Evolutionary conservation across 2,329 filamentous ascomycete genomes (phyloP).

Genomic region (Xylariales sp.): DNA sequence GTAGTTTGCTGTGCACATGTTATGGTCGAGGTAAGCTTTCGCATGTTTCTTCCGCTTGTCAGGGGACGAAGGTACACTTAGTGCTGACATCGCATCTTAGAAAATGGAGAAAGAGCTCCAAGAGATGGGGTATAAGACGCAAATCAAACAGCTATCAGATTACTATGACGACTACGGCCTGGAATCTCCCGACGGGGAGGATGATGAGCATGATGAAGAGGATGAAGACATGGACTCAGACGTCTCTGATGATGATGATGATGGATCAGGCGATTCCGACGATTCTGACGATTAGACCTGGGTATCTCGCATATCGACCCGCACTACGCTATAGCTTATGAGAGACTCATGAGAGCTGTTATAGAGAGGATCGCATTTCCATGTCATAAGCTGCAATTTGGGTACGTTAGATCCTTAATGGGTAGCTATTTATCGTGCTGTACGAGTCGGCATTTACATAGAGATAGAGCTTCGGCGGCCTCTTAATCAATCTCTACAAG

Average conservation of each 20-base stretch:
- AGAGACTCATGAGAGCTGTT: not conserved
- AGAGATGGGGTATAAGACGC: conserved; percentile 80
- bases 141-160: conserved; percentile 77
- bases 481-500: conserved; percentile 1
- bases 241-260: conserved; percentile 40
- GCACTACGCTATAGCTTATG: not conserved
- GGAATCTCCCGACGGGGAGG: conserved; percentile 69
- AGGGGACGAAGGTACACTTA: not conserved
- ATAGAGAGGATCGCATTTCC: not conserved
- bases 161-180: conserved; percentile 94
- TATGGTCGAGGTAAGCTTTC: conserved; percentile 79
- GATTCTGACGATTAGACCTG: conserved; percentile 16
- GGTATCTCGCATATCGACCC: not conserved
- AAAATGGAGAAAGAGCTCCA: conserved; percentile 80
- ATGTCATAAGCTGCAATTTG: not conserved
- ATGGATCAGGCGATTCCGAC: conserved; percentile 31
- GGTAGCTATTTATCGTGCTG: not conserved
- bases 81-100: conserved; percentile 57
- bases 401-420: conserved; percentile 4
- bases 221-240: conserved; percentile 40
- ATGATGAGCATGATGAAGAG: conserved; percentile 49
- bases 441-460: not conserved
- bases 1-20: conserved; percentile 88
- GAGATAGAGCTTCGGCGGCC: not conserved
- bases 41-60: not conserved